A percentile compares a stretch with the other conserved stretches of the same genome.
Evolutionary conservation across 331 rosid species (phyloP).

Genomic region (Erythrophleum ivorense): DNA sequence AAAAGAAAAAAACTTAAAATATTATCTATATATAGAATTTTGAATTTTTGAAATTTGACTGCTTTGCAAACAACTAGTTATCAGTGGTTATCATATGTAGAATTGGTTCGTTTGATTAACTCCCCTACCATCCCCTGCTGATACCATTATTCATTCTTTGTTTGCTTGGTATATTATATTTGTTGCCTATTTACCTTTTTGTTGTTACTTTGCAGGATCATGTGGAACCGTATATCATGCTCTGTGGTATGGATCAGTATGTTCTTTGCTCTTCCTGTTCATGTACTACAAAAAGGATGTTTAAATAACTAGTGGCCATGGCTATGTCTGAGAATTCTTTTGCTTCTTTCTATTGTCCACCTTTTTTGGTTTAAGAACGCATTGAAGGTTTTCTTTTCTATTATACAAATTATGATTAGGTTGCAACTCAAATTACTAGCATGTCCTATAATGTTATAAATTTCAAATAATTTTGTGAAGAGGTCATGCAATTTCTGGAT

Average conservation of each 20-base stretch:
- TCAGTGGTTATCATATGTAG: neutral
- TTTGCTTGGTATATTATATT: constrained; percentile 29
- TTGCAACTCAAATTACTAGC: constrained; percentile 37
- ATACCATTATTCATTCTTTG: neutral
- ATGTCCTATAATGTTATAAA: constrained; percentile 34
- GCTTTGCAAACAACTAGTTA: constrained; percentile 21
- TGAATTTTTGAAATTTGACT: constrained; percentile 9
- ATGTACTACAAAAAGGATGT: constrained; percentile 28
- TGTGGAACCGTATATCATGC: constrained; percentile 99
- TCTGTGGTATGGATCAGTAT: constrained; percentile 99
- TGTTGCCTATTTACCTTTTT: constrained; percentile 34
- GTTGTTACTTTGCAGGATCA: constrained; percentile 77
- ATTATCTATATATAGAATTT: constrained; percentile 16
- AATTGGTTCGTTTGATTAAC: neutral
- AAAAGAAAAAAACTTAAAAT: neutral
- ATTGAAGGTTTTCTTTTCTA: constrained; percentile 9
- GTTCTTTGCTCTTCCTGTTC: constrained; percentile 67
- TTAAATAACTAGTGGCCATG: neutral
- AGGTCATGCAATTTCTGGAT: constrained; percentile 15
- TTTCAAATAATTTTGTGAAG: constrained; percentile 23
- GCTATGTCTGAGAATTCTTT: constrained; percentile 9
- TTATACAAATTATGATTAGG: constrained; percentile 12
- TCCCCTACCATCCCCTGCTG: neutral
- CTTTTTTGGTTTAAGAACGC: neutral
- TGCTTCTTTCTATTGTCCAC: constrained; percentile 2